Conservation (phyloP, 202 grass and related monocot genomes). For the Schoenoplectus tabernaemontani region DNA sequence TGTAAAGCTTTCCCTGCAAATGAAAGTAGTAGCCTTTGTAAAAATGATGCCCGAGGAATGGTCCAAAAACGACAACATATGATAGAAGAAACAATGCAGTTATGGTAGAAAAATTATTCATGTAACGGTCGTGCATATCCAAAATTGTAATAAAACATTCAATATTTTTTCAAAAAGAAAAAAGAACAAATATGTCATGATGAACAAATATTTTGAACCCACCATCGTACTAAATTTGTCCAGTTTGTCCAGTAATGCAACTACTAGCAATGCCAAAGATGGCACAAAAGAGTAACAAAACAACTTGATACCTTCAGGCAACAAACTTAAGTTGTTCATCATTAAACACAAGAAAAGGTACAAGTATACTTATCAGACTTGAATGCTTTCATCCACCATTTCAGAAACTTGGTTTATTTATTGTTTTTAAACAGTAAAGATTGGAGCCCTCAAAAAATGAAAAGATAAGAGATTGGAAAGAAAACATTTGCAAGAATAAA, state of each 20-base stretch:
- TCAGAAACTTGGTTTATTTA: neutral
- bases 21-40: conserved; percentile 8
- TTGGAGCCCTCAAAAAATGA: no score
- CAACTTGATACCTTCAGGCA: neutral
- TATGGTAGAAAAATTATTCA: neutral
- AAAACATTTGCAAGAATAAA: neutral
- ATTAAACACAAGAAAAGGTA: neutral
- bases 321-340: neutral
- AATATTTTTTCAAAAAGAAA: no score
- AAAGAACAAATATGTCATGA: neutral
- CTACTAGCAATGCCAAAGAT: neutral
- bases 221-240: neutral
- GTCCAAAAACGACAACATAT: neutral
- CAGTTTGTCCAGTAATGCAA: neutral
- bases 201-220: neutral
- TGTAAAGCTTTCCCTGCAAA: conserved; percentile 88
- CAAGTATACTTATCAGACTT: neutral
- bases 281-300: neutral
- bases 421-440: no score
- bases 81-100: neutral
- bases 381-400: neutral
- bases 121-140: no score
- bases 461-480: neutral
- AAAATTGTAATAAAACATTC: no score
- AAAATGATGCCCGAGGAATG: neutral